phyloP scores from a whole-genome alignment of 208 protist species.

The Wallacemonas sp. region DNA sequence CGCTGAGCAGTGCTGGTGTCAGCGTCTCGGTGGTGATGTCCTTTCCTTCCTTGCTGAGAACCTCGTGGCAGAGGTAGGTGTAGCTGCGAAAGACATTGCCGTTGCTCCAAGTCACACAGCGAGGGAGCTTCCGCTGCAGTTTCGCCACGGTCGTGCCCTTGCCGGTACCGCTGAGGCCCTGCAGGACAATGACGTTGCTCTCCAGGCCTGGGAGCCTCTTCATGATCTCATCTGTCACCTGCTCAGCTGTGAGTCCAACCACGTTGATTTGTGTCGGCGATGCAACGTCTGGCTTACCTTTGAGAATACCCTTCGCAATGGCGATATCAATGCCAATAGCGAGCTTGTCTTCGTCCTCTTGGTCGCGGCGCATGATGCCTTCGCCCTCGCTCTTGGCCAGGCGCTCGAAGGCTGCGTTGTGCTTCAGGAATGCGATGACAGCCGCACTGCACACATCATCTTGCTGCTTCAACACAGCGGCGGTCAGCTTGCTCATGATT shows the following conservation, averaged over 20 bases:
- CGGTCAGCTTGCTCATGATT: conserved; percentile 28
- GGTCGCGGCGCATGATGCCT: conserved; percentile 74
- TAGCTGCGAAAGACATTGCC: conserved; percentile 93
- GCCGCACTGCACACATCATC: conserved; percentile 81
- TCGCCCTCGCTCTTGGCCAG: conserved; percentile 72
- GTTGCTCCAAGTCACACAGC: conserved; percentile 91
- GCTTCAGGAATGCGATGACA: conserved; percentile 54
- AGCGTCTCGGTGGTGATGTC: conserved; percentile 49
- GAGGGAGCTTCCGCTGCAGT: conserved; percentile 68
- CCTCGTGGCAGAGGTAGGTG: conserved; percentile 76
- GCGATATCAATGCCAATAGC: conserved; percentile 78
- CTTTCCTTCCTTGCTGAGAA: conserved; percentile 47
- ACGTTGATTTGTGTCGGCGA: conserved; percentile 65
- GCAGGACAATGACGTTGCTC: conserved; percentile 87
- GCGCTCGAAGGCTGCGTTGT: conserved; percentile 46
- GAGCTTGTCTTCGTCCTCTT: conserved; percentile 90
- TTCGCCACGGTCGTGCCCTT: conserved; percentile 90
- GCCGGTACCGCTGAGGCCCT: conserved; percentile 90
- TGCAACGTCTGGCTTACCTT: conserved; percentile 32
- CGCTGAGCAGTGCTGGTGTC: conserved; percentile 55
- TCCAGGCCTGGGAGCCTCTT: conserved; percentile 44
- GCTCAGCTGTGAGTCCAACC: conserved; percentile 62
- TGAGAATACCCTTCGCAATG: conserved; percentile 68
- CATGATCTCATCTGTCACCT: conserved; percentile 80
- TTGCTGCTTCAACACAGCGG: conserved; percentile 67